Conservation (phyloP, 768 basidiomycete genomes). For the Trametes maxima region DNA sequence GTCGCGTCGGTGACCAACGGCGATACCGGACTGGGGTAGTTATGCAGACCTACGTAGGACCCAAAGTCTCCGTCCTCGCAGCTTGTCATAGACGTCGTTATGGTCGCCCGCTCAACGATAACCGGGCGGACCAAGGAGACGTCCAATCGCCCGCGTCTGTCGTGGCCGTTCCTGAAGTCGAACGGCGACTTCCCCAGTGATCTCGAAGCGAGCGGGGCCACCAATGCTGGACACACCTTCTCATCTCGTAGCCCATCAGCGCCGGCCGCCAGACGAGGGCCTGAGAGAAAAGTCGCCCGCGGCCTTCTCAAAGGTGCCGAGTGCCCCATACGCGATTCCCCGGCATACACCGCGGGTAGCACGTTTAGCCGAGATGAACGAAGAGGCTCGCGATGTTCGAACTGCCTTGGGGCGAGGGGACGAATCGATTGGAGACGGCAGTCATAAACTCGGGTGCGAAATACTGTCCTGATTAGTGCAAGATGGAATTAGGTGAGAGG, state of each 20-base stretch:
- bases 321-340: slow-evolving; percentile 6
- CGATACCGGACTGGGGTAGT: slow-evolving; percentile 11
- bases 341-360: slow-evolving; percentile 3
- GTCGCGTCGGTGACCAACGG: slow-evolving; percentile 16
- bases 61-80: not conserved
- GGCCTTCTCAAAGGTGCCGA: slow-evolving; percentile 16
- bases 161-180: not conserved
- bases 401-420: not conserved
- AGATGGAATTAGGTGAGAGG: not conserved
- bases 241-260: slow-evolving; percentile 5
- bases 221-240: slow-evolving; percentile 16
- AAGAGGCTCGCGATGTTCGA: not conserved
- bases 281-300: slow-evolving; percentile 3
- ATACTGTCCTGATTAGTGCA: not conserved
- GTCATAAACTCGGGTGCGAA: not conserved
- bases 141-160: not conserved
- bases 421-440: not conserved
- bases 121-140: not conserved
- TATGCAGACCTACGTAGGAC: not conserved
- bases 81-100: not conserved
- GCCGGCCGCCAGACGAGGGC: slow-evolving; percentile 16
- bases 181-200: not conserved
- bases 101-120: too few species aligned
- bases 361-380: slow-evolving; percentile 2
- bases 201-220: slow-evolving; percentile 12